These are phyloP conservation scores for Trichoderma endophyticum DNA, from an alignment of 2,329 filamentous ascomycete species.

Conservation along the genomic window DNA sequence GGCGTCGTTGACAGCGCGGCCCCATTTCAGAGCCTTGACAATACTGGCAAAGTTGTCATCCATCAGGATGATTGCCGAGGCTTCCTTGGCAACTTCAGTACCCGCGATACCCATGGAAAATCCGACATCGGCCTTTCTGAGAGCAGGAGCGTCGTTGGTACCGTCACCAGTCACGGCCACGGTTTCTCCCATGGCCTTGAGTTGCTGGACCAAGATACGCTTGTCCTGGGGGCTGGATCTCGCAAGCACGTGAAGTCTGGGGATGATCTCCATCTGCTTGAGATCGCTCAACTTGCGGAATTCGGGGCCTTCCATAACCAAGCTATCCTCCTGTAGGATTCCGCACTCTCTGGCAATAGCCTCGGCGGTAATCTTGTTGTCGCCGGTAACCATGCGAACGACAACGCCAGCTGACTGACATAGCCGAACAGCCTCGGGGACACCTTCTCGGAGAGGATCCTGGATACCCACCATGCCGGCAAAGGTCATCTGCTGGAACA, in stretches of 20 bases:
- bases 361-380: slow-evolving; percentile 75
- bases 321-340: slow-evolving; percentile 63
- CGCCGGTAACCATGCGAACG: slow-evolving; percentile 82
- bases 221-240: slow-evolving; percentile 76
- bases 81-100: slow-evolving; percentile 81
- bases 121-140: slow-evolving; percentile 77
- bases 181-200: slow-evolving; percentile 71
- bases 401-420: slow-evolving; percentile 75
- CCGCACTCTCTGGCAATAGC: slow-evolving; percentile 78
- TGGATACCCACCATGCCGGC: slow-evolving; percentile 75
- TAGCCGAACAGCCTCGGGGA: slow-evolving; percentile 67
- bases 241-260: slow-evolving; percentile 67
- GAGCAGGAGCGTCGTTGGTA: slow-evolving; percentile 77
- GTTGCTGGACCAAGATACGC: slow-evolving; percentile 65
- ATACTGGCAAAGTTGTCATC: slow-evolving; percentile 88
- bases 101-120: slow-evolving; percentile 85
- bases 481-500: slow-evolving; percentile 66
- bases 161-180: slow-evolving; percentile 82
- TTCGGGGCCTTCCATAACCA: slow-evolving; percentile 74
- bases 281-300: slow-evolving; percentile 69
- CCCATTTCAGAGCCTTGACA: slow-evolving; percentile 79
- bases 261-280: slow-evolving; percentile 65
- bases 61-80: slow-evolving; percentile 82
- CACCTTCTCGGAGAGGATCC: slow-evolving; percentile 72
- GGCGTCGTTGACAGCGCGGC: slow-evolving; percentile 71